These are phyloP conservation scores for Cynara cardunculus DNA, from an alignment of 129 eudicot genomes.

Conservation along the genomic window DNA sequence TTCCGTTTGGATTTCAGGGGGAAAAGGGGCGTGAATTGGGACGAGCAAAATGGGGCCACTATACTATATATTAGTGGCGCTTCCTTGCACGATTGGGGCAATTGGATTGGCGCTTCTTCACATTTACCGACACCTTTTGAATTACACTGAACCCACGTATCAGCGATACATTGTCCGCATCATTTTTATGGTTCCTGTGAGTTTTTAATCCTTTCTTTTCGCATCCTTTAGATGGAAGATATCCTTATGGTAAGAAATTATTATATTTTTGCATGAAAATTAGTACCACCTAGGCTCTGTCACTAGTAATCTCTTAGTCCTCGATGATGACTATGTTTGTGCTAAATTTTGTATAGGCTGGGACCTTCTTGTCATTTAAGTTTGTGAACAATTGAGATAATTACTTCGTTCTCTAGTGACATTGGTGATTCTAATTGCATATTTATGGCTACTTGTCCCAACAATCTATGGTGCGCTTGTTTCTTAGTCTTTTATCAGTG, in stretches of 20 bases:
- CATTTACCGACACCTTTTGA: slow-evolving; percentile 79
- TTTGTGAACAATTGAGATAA: not conserved
- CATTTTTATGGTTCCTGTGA: slow-evolving; percentile 95
- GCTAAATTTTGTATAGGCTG: not conserved
- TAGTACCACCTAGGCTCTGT: not conserved
- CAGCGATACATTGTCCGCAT: slow-evolving; percentile 91
- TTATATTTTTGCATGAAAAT: not conserved
- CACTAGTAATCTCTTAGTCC: not conserved
- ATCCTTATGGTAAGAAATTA: not conserved
- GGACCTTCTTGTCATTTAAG: slow-evolving; percentile 3
- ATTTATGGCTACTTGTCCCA: not conserved
- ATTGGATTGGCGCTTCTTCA: slow-evolving; percentile 65
- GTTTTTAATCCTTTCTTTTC: slow-evolving; percentile 23
- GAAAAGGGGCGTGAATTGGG: slow-evolving; percentile 12
- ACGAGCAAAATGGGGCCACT: slow-evolving; percentile 62
- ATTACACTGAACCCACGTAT: slow-evolving; percentile 87
- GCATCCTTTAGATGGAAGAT: slow-evolving; percentile 1
- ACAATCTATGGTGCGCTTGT: not conserved
- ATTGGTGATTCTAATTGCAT: not conserved
- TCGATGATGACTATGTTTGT: not conserved
- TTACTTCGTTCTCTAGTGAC: not conserved
- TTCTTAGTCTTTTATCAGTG: not conserved
- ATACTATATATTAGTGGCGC: slow-evolving; percentile 59
- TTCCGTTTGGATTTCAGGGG: slow-evolving; percentile 18
- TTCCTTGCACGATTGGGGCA: slow-evolving; percentile 85